Base-by-base conservation (phyloP, 2,329 filamentous ascomycete genomes). In the Eutypa lata region DNA sequence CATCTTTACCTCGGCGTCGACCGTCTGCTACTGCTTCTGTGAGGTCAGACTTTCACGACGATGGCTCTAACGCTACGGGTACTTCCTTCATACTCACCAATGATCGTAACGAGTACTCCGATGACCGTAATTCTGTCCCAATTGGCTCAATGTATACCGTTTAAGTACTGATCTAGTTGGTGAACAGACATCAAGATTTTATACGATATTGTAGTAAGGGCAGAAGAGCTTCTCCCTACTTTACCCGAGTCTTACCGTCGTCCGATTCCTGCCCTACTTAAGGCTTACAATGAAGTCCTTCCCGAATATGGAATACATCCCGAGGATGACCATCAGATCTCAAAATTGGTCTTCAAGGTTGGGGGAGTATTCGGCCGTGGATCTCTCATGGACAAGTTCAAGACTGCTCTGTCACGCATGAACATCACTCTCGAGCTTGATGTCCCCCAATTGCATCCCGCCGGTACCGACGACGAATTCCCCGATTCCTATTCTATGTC, bases 341-440 rank as follows among this genome's bases (percentile, higher is more conserved):
- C 91, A 58, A 83, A 87, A 57, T 86, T 95, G 62, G 73, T 96
- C 52, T 90, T 94, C 68, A 87, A 87, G 63, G 84, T 96, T 66
- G 88, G 89, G 49, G 85, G 84, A 55, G 79, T 83, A 62, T 77
- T 78, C 53, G 80, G 81, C 46, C 71, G 79, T 46, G 73, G 72
- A 33, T 78, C 78, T 4, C 75, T 95, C 26, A 78, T 83, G 57
- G 82, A 87, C 53, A 88, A 87, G 60, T 92, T 94, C 62, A 81
- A 85, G 67, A 75, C 80, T 53, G 77, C 90, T 54, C 76, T 95
- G 58, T 75, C 73, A 16, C 79, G 82, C 48, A 84, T 91, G 78
- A 86, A 86, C 21, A 91, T 93, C 57, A 78, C 84, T 42, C 76
- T 94, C 50, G 85, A 90, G 56, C 81, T 87, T 52, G 76, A 77